phyloP scores from a whole-genome alignment of 306 rosid species.

The Senna tora region DNA sequence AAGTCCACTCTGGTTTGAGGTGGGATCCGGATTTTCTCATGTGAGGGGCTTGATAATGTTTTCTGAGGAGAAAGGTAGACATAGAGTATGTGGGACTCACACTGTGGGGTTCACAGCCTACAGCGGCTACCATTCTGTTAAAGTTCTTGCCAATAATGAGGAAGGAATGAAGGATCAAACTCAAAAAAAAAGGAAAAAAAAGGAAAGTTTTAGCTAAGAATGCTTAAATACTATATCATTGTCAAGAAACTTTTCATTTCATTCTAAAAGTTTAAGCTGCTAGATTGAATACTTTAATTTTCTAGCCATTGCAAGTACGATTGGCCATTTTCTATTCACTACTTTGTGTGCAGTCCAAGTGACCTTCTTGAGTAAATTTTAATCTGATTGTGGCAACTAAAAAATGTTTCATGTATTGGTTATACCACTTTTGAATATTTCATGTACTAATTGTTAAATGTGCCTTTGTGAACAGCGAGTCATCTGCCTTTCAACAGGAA shows the following conservation, averaged over 20 bases:
- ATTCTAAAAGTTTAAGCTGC: slow-evolving; percentile 14
- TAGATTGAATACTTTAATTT: slow-evolving; percentile 32
- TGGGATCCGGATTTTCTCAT: neutral
- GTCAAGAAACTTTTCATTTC: slow-evolving; percentile 16
- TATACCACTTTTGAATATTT: slow-evolving; percentile 9
- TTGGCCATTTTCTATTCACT: slow-evolving; percentile 19
- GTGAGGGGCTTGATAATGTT: no score
- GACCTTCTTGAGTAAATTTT: slow-evolving; percentile 22
- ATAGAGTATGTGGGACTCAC: no score
- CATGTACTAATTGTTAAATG: slow-evolving; percentile 31
- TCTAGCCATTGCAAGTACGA: slow-evolving; percentile 12
- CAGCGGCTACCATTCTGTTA: neutral
- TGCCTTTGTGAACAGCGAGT: slow-evolving; percentile 72
- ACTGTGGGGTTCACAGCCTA: neutral
- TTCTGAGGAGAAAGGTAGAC: no score
- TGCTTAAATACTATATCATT: neutral
- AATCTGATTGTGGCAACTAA: neutral
- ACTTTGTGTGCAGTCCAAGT: slow-evolving; percentile 4
- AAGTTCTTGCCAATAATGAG: slow-evolving; percentile 16
- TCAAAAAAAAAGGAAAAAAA: neutral
- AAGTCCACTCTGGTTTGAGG: slow-evolving; percentile 21
- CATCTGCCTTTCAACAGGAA: slow-evolving; percentile 97
- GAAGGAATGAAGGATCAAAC: slow-evolving; percentile 15
- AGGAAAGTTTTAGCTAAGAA: neutral
- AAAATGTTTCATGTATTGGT: slow-evolving; percentile 5